Conservation (phyloP, 2,329 filamentous ascomycete species). For the Fusarium illudens region DNA sequence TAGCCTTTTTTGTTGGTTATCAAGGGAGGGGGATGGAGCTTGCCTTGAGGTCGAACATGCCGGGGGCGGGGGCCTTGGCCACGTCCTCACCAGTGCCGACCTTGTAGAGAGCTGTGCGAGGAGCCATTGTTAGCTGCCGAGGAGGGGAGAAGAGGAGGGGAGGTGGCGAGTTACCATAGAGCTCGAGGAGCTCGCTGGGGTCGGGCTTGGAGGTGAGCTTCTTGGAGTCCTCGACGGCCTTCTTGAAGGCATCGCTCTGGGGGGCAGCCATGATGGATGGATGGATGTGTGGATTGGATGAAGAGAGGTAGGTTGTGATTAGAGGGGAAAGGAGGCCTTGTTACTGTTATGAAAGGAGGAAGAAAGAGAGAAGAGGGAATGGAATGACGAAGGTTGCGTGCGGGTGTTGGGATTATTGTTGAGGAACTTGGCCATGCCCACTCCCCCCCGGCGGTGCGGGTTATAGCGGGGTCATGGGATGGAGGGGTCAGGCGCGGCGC, state of each 20-base stretch:
- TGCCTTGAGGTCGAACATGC: constrained; percentile 77
- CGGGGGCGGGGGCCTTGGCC: constrained; percentile 63
- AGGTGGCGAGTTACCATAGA: constrained; percentile 60
- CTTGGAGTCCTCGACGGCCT: constrained; percentile 69
- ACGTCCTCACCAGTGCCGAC: constrained; percentile 66
- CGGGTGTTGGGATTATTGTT: constrained; percentile 36
- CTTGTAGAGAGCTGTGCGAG: constrained; percentile 64
- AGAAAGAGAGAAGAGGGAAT: not conserved
- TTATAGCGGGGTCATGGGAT: constrained; percentile 39
- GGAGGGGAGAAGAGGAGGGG: not conserved
- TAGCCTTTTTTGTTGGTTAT: constrained; percentile 1
- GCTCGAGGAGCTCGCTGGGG: constrained; percentile 71
- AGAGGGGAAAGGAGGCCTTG: not conserved
- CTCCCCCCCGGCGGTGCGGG: constrained; percentile 17
- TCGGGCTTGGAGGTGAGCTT: constrained; percentile 72
- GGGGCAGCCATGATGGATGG: constrained; percentile 51
- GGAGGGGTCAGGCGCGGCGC: constrained; percentile 20
- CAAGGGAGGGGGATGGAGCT: constrained; percentile 3
- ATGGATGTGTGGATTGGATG: too few relatives aligned
- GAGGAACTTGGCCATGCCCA: constrained; percentile 33
- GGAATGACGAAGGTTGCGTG: constrained; percentile 11
- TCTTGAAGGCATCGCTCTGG: constrained; percentile 59
- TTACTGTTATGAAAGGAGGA: constrained; percentile 1
- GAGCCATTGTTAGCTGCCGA: not conserved
- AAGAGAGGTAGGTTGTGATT: constrained; percentile 8